A percentile compares a stretch with the other conserved stretches of the same genome.
phyloP scores from a whole-genome alignment of 768 basidiomycete species.

The Paxillus rubicundulus region DNA sequence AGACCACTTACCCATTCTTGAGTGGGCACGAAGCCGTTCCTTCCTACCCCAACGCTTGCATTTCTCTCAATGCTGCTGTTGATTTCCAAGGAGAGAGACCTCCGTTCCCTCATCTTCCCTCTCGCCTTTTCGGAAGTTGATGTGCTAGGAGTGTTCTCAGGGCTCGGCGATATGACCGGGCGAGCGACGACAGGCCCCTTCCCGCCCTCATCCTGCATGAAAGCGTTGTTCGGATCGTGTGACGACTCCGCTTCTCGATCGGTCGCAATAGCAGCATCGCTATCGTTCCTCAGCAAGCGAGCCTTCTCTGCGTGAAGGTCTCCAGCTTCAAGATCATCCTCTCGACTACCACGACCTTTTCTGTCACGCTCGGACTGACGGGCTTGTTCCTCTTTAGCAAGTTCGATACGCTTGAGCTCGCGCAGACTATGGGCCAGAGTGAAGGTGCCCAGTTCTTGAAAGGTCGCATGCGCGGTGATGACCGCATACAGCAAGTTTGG shows the following conservation, averaged over 20 bases:
- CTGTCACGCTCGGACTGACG: conserved; percentile 26
- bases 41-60: conserved; percentile 70
- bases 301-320: conserved; percentile 55
- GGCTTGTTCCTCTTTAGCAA: conserved; percentile 68
- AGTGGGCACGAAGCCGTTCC: conserved; percentile 92
- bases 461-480: conserved; percentile 76
- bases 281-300: conserved; percentile 57
- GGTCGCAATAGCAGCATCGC: conserved; percentile 26
- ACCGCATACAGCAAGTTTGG: conserved; percentile 87
- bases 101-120: conserved; percentile 85
- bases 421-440: conserved; percentile 82
- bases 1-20: conserved; percentile 82
- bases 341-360: conserved; percentile 17
- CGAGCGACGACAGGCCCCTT: conserved; percentile 22
- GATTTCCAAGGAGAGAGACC: conserved; percentile 51
- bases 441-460: conserved; percentile 90
- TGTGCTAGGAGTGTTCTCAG: conserved; percentile 34
- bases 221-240: not conserved
- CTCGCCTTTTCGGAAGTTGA: conserved; percentile 79
- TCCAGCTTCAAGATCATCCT: conserved; percentile 27
- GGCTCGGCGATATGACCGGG: conserved; percentile 44
- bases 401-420: conserved; percentile 74
- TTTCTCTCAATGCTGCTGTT: conserved; percentile 59
- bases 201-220: conserved; percentile 8
- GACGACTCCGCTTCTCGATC: conserved; percentile 24